Evolutionary conservation across 2,329 filamentous ascomycete species (phyloP).

Genomic region (Blastomyces percursus): DNA sequence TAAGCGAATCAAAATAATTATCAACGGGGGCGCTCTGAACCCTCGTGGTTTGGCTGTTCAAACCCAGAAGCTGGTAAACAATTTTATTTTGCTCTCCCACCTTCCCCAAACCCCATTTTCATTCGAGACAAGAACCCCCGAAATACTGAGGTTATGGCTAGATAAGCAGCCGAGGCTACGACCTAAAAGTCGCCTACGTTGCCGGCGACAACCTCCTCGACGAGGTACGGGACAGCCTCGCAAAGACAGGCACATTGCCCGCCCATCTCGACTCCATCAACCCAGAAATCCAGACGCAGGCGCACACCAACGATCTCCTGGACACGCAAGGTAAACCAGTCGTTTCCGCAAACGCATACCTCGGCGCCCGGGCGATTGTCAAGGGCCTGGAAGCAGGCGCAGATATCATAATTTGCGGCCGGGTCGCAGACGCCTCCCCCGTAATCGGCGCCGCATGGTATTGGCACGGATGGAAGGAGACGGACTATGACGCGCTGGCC

Average conservation of each 20-base stretch:
- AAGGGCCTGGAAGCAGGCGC: conserved; percentile 35
- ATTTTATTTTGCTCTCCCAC: not conserved
- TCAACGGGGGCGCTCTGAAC: conserved; percentile 48
- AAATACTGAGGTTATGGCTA: conserved; percentile 11
- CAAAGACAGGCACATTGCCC: conserved; percentile 24
- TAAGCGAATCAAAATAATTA: conserved; percentile 44
- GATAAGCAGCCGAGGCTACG: conserved; percentile 24
- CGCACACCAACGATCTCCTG: conserved; percentile 31
- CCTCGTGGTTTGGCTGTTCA: conserved; percentile 42
- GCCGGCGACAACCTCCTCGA: conserved; percentile 37
- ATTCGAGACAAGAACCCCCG: not conserved
- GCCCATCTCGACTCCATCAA: conserved; percentile 35
- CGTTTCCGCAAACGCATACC: conserved; percentile 42
- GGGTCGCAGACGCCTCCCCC: conserved; percentile 41
- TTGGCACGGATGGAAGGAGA: conserved; percentile 44
- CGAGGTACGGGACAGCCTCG: conserved; percentile 24
- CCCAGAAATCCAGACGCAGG: conserved; percentile 23
- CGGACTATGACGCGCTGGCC: conserved; percentile 41
- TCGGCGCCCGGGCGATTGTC: conserved; percentile 42
- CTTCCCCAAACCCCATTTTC: not conserved
- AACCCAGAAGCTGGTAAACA: conserved; percentile 30
- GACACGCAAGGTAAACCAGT: conserved; percentile 28
- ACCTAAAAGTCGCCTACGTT: conserved; percentile 37
- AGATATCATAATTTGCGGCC: conserved; percentile 41
- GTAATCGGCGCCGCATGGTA: conserved; percentile 47